Evolutionary conservation across 192 early-diverging fungal genomes (phyloP), one percentile per base, ranked within the genome.

Genomic region (Coemansia sp.): DNA sequence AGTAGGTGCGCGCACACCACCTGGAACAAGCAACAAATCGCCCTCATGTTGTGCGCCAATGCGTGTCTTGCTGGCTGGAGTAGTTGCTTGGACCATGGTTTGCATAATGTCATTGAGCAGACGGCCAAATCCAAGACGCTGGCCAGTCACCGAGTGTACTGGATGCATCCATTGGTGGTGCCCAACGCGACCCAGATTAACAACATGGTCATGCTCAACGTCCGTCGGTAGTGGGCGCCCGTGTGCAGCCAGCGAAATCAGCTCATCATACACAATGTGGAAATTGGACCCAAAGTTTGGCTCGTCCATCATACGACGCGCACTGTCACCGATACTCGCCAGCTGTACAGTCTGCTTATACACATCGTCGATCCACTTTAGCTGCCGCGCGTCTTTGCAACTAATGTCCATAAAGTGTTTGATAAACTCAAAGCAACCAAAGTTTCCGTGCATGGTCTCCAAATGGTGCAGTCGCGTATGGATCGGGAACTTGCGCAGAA

Each of bases 401-500:
- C 12, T 27, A 19, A 51, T 15, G 45, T 67, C 58, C 29, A 60
- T 12, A 48, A 56, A 76, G 4, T 64, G 55, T 39, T 61, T 55
- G 48, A 70, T 58, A 53, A 76, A 76, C 29, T 60, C 66, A 65
- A 54, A 66, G 74, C 74, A 76, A 3, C 57, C 67, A 57, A 64
- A 76, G 61, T 76, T 69, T 5, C 74, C 74, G 15, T 76, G 74
- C 68, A 76, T 59, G 11, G 74, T 76, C 53, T 76, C 74, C 22
- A 25, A 0, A 1, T 25, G 3, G 27, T 65, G 62, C 35, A 55
- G 12, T 17, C 69, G 65, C 15, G 70, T 69, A 35, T 69, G 62
- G 59, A 78, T 69, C 10, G 70, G 63, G 52, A 68, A 72, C 37
- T 19, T 49, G 0, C 11, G 35, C 47, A 73, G 59, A 24, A 72